Evolutionary conservation across 2,329 filamentous ascomycete genomes (phyloP).

Genomic region (Exophiala mesophila): DNA sequence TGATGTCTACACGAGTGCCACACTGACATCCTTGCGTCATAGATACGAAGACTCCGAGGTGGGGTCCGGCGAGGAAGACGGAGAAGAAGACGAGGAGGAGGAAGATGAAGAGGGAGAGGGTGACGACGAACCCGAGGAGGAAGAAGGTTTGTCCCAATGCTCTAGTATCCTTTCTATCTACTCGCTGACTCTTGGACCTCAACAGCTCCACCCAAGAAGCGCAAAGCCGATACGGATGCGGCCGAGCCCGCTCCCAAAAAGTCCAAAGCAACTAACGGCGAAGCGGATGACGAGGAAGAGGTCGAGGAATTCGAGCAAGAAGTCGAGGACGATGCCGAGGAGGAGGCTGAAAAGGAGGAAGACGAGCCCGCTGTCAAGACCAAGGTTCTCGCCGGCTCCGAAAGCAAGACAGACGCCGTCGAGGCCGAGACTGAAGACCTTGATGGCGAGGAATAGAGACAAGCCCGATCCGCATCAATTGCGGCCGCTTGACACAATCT

Average conservation of each 20-base stretch:
- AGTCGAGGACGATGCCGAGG: slow-evolving; percentile 16
- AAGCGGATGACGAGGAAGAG: slow-evolving; percentile 21
- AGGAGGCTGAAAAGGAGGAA: slow-evolving; percentile 22
- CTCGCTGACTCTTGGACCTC: too few species aligned
- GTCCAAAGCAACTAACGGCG: slow-evolving; percentile 17
- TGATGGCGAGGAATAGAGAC: slow-evolving; percentile 18
- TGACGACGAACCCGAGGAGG: slow-evolving; percentile 19
- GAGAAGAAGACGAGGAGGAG: slow-evolving; percentile 27
- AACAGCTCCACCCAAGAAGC: slow-evolving; percentile 23
- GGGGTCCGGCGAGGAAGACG: slow-evolving; percentile 34
- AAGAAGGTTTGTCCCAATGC: slow-evolving; percentile 16
- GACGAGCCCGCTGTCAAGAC: slow-evolving; percentile 26
- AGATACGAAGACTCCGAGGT: slow-evolving; percentile 33
- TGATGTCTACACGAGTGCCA: slow-evolving; percentile 5
- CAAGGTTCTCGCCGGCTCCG: slow-evolving; percentile 19
- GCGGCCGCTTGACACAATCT: slow-evolving; percentile 4
- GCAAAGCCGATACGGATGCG: slow-evolving; percentile 24
- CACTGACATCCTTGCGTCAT: too few species aligned
- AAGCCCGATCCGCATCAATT: neutral
- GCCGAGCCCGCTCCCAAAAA: slow-evolving; percentile 21
- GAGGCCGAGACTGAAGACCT: slow-evolving; percentile 19
- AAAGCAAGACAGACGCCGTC: slow-evolving; percentile 17
- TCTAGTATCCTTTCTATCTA: slow-evolving; percentile 5
- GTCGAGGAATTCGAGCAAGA: slow-evolving; percentile 20
- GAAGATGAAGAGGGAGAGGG: slow-evolving; percentile 21